Base-by-base conservation (phyloP, 169 alveolate genomes). In the Eimeria necatrix region DNA sequence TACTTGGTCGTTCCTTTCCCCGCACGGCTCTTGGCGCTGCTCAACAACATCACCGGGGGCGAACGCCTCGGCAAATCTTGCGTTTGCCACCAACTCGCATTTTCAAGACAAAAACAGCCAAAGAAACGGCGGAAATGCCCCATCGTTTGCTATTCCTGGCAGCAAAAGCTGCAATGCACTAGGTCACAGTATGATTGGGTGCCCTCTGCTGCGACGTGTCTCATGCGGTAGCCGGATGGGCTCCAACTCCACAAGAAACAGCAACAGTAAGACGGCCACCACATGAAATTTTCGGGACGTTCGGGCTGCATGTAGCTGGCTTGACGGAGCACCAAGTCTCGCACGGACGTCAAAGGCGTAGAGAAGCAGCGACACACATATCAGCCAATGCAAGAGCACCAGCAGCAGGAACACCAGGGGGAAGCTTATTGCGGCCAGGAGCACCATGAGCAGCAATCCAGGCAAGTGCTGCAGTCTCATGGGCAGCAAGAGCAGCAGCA, bases 381-480 rank as follows among this genome's bases (percentile, higher is more conserved):
- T 10, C 68, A 56, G 68, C 22, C 12, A 12, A 18, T 56, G 68
- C 89, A 51, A 16, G 71, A 80, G 6, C 74, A 81, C 22, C 68
- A 56, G 68, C 68, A 56, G 74, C 90, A 81, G 52, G 71, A 81
- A 8, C 88, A 5, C 12, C 71, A 48, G 71, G 49, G 49, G 53
- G 26, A 4, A 64, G 41, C 41, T 32, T 32, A 32, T 32, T 32
- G 41, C 41, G 68, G n/a, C 73, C 90, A 52, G 8, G 74, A 81
- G 73, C 26, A 12, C 56, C 71, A n/a, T 14, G 56, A 87, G 70
- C 94, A 87, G 22, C 94, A 87, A 41, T 53, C 26, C 18, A 10
- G 41, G 18, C 73, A 8, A 24, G 52, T 12, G 85, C 70, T 20
- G 0, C 73, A 51, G 6, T n/a, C 61, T 4, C 53, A 46, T 48